Percentiles rank a stretch among this genome's conserved stretches.
phyloP scores from a whole-genome alignment of 768 basidiomycete genomes.

The Multifurca ochricompacta region DNA sequence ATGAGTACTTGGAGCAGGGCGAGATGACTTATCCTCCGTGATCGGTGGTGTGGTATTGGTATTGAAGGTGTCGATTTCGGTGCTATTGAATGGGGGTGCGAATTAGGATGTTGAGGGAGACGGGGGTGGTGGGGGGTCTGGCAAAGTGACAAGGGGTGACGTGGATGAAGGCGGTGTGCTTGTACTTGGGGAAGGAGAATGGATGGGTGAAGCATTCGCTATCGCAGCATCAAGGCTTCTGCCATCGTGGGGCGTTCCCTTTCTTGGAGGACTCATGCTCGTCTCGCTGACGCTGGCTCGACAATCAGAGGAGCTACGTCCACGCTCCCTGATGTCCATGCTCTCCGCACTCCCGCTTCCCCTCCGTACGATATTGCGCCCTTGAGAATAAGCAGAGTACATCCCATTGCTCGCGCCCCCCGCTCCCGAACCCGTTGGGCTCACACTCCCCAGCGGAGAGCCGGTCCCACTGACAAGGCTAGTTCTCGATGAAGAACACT shows the following conservation, averaged over 20 bases:
- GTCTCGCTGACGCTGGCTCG: conserved; percentile 15
- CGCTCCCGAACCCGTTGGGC: conserved; percentile 28
- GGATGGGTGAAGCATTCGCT: not conserved
- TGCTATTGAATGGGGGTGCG: not conserved
- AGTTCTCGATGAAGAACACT: conserved; percentile 33
- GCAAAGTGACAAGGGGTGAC: not conserved
- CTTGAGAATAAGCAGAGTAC: conserved; percentile 11
- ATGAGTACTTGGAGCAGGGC: conserved; percentile 15
- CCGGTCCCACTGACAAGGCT: conserved; percentile 26
- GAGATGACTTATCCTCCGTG: conserved; percentile 3
- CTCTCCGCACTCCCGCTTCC: conserved; percentile 5
- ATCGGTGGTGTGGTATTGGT: not conserved
- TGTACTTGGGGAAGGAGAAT: not conserved
- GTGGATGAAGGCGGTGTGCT: not conserved
- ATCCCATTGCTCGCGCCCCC: conserved; percentile 20
- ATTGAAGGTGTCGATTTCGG: not conserved
- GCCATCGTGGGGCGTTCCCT: not conserved
- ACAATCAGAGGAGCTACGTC: conserved; percentile 12
- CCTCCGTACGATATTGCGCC: conserved; percentile 15
- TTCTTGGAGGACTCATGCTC: conserved; percentile 13
- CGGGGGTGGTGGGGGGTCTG: not conserved
- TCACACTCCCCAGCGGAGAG: conserved; percentile 31
- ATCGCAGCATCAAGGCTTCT: not conserved
- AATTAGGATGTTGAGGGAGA: not conserved
- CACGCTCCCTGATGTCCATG: conserved; percentile 15